Base-by-base conservation (phyloP, 1,284 basidiomycete species). In the Leucoagaricus sp. region DNA sequence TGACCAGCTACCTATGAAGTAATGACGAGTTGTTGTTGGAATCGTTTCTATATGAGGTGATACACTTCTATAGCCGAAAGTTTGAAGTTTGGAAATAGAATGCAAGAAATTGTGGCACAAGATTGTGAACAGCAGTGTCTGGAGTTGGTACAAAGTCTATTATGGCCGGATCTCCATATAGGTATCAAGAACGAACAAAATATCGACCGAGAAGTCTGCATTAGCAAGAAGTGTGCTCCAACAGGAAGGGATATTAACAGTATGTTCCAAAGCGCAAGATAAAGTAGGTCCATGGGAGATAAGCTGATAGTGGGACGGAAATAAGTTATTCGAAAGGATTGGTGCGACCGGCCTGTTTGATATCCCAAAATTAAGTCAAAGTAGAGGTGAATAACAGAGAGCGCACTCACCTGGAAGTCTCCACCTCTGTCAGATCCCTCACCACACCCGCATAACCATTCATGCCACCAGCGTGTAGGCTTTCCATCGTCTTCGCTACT, bases 361-460 rank as follows among this genome's bases (percentile, higher is more conserved):
- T n/a, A n/a, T n/a, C n/a, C 3, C 40, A 23, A 40, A 57, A 31
- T 28, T 49, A 23, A 53, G 31, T 17, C 21, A 34, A 13, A 26
- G 12, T 21, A 10, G 28, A 33, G 17, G 25, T 15, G 45, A 26
- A 49, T 29, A n/a, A 33, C 13, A 19, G 36, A 48, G 46, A 23
- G 10, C 15, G 26, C 48, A 69, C 78, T 51, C 64, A 86, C 89
- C 80, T 91, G 89, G 60, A 80, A 70, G 53, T 90, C 84, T 10
- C 86, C 87, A 52, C 83, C 85, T 25, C 86, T 77, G 68, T 89
- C 85, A 7, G 79, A 72, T 7, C 84, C 84, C 65, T 90, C 89
- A 19, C 82, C 75, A 61, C 87, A 90, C 8, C 89, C 89, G 67
- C 89, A 91, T 60, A 91, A 68, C 87, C 87, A 89, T 51, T 91